A percentile compares a stretch with the other conserved stretches of the same genome.
Conservation (phyloP, 2,329 filamentous ascomycete genomes). For the Kalmusia sp. region DNA sequence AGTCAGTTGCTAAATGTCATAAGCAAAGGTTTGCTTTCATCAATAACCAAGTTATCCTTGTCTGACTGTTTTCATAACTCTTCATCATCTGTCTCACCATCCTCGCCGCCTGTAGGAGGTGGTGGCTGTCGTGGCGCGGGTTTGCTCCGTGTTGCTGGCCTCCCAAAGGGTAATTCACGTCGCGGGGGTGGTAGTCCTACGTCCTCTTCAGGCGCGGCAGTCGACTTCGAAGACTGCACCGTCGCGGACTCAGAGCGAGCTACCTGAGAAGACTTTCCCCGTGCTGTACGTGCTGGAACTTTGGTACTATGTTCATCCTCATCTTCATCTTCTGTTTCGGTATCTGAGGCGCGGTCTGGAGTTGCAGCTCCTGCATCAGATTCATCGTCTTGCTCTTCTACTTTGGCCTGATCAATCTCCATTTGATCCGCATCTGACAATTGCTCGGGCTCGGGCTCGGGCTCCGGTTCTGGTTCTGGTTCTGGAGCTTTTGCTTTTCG, state of each 20-base stretch:
- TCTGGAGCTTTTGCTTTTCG: slow-evolving; percentile 40
- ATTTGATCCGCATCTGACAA: slow-evolving; percentile 41
- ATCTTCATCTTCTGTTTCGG: slow-evolving; percentile 45
- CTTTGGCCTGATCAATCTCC: slow-evolving; percentile 39
- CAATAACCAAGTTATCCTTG: background rate
- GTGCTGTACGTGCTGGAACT: slow-evolving; percentile 10
- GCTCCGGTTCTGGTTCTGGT: slow-evolving; percentile 28
- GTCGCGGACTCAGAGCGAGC: slow-evolving; percentile 24
- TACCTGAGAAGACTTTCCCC: slow-evolving; percentile 24
- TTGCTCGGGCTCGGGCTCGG: slow-evolving; percentile 15
- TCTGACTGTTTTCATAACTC: slow-evolving; percentile 29
- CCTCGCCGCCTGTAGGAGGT: slow-evolving; percentile 25
- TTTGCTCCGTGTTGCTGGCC: slow-evolving; percentile 28
- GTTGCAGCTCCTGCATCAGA: slow-evolving; percentile 35
- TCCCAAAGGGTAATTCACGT: slow-evolving; percentile 45
- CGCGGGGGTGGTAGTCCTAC: slow-evolving; percentile 36
- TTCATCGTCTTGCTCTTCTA: slow-evolving; percentile 33
- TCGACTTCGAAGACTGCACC: slow-evolving; percentile 23
- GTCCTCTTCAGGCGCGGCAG: slow-evolving; percentile 10
- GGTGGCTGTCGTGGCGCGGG: slow-evolving; percentile 17
- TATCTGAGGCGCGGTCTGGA: slow-evolving; percentile 42
- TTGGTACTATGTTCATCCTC: slow-evolving; percentile 20
- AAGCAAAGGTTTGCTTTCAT: too few species aligned
- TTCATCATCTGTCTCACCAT: slow-evolving; percentile 48
- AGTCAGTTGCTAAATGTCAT: too few species aligned